Evolutionary conservation across 345 rosid species (phyloP).

Genomic region (Eucalyptus paniculata): DNA sequence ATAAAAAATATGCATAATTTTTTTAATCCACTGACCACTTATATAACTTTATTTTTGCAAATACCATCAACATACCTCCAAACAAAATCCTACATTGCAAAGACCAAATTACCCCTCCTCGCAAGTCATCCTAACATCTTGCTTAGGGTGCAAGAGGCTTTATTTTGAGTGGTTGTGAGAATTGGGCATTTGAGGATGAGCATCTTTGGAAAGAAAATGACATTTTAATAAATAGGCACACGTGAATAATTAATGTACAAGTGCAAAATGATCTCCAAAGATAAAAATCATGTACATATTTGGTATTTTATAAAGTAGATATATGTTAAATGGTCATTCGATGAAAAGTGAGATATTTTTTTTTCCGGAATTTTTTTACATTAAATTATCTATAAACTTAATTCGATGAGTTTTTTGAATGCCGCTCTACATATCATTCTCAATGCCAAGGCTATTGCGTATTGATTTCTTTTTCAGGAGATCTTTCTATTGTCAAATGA

Average conservation of each 20-base stretch:
- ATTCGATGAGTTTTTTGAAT: neutral
- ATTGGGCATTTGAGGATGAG: neutral
- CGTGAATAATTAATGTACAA: neutral
- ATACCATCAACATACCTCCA: neutral
- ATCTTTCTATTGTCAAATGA: neutral
- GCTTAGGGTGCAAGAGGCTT: neutral
- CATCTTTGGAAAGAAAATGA: neutral
- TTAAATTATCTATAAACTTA: neutral
- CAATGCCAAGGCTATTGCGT: neutral
- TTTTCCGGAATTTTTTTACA: neutral
- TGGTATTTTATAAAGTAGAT: neutral
- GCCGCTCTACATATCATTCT: neutral
- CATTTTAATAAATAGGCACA: neutral
- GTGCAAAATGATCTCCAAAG: neutral
- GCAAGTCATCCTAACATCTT: neutral
- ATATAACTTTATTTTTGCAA: neutral
- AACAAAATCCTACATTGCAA: neutral
- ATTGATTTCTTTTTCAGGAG: neutral
- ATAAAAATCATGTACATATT: neutral
- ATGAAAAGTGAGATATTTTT: neutral
- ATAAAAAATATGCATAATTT: neutral
- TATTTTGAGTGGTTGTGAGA: neutral
- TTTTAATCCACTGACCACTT: neutral
- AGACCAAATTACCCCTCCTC: neutral
- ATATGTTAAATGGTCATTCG: neutral